Conservation (phyloP, 768 basidiomycete genomes). For the Termitomyces sp. region DNA sequence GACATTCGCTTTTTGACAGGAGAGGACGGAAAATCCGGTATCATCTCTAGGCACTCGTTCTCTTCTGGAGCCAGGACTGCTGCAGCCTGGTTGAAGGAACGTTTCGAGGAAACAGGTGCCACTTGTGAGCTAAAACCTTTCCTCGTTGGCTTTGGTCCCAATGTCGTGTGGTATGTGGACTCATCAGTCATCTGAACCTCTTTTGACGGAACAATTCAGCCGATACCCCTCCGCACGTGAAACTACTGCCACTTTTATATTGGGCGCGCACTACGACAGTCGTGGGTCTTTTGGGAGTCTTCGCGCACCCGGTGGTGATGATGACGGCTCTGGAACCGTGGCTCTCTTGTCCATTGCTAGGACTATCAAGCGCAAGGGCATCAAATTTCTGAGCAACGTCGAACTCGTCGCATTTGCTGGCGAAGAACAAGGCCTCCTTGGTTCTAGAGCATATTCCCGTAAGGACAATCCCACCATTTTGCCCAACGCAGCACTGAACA, state of each 20-base stretch:
- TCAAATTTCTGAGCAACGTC: conserved; percentile 73
- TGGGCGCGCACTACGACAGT: conserved; percentile 89
- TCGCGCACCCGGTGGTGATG: conserved; percentile 53
- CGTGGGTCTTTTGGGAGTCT: conserved; percentile 82
- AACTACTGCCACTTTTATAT: conserved; percentile 60
- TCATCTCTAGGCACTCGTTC: conserved; percentile 82
- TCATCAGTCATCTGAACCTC: background rate
- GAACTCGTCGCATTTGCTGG: conserved; percentile 84
- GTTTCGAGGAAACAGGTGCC: conserved; percentile 73
- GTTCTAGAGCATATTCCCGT: conserved; percentile 79
- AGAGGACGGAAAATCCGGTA: conserved; percentile 68
- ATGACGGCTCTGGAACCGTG: conserved; percentile 54
- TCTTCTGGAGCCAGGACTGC: conserved; percentile 58
- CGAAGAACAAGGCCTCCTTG: conserved; percentile 86
- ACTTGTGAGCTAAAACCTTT: conserved; percentile 64
- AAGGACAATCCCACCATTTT: conserved; percentile 25
- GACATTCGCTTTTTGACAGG: conserved; percentile 84
- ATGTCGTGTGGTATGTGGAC: conserved; percentile 71
- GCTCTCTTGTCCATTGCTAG: conserved; percentile 79
- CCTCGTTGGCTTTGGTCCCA: conserved; percentile 72
- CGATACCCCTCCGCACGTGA: conserved; percentile 51
- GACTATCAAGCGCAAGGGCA: conserved; percentile 57
- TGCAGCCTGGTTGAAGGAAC: conserved; percentile 67
- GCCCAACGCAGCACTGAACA: background rate
- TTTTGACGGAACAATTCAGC: conserved; percentile 27